phyloP scores from a whole-genome alignment of 805 yeast species.

The Danielia oregonensis region DNA sequence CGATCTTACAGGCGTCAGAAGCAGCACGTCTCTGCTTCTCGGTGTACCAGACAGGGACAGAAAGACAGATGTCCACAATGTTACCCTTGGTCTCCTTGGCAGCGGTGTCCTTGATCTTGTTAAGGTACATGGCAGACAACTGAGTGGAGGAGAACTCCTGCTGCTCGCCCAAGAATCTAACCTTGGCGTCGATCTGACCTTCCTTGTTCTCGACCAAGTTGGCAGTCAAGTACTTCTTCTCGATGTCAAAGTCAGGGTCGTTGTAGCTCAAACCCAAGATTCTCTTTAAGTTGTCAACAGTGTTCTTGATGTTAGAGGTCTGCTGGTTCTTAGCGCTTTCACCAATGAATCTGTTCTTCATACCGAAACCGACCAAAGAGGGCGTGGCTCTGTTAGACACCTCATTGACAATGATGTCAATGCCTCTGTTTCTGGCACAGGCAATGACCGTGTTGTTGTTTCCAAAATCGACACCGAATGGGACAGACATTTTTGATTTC shows the following conservation, averaged over 20 bases:
- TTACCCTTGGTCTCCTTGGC: constrained; percentile 76
- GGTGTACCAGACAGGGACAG: constrained; percentile 97
- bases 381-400: constrained; percentile 98
- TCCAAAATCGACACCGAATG: constrained; percentile 98
- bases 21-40: constrained; percentile 96
- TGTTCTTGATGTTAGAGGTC: constrained; percentile 93
- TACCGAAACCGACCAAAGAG: constrained; percentile 83
- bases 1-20: constrained; percentile 90
- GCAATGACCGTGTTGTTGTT: constrained; percentile 91
- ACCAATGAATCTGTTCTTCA: constrained; percentile 86
- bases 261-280: constrained; percentile 71
- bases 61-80: constrained; percentile 83
- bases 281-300: constrained; percentile 93
- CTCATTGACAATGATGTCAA: constrained; percentile 96
- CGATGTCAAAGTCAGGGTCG: constrained; percentile 76
- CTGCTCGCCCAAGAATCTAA: constrained; percentile 76
- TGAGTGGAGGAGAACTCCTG: constrained; percentile 82
- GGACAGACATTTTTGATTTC: constrained; percentile 66
- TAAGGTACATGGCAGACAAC: constrained; percentile 90
- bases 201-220: constrained; percentile 66
- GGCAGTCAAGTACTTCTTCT: constrained; percentile 69
- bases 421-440: constrained; percentile 96
- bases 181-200: constrained; percentile 81
- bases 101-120: constrained; percentile 82
- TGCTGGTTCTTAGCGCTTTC: constrained; percentile 96